Base-by-base conservation (phyloP, 805 yeast genomes). In the Wickerhamomyces canadensis region DNA sequence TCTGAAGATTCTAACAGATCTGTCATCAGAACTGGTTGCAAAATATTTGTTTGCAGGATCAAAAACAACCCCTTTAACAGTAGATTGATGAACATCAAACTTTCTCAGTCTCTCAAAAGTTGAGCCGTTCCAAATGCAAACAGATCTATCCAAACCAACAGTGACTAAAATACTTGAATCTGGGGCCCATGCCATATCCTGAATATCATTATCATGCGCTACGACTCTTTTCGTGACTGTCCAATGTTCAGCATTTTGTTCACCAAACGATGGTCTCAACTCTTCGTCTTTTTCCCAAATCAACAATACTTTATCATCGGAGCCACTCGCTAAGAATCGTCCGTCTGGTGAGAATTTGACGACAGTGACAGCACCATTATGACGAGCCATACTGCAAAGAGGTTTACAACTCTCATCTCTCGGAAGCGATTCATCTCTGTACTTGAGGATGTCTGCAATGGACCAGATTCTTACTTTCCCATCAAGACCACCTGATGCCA, bases 31-130 rank as follows among this genome's bases (percentile, higher is more conserved):
- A 17, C 94, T 89, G 0, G 99, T 91, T 7, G 96, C 97, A 65
- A 93, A 93, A 59, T 87, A 93, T 62, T 93, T 93, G 59, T 88
- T 88, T 3, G 98, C 98, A 1, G 99, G 99, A 57, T 93, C 99
- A 60, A 93, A 93, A 2, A 91, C 91, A 11, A 93, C 85, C 40
- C 98, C 98, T 60, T 93, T 93, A 19, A 93, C 97, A 64, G 85
- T 91, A 3, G 95, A 84, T 55, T 87, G 94, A 58, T 93, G 98
- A 17, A 88, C 81, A 53, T 91, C 97, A 51, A 87, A 84, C 23
- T 95, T 67, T 56, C 86, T 87, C 39, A 91, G 76, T 46, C 86
- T 75, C 62, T 93, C 95, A 67, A 93, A 88, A 0, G 96, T 91
- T 2, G 77, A 64, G 4, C 96, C 98, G 53, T 80, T 85, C 97